These are phyloP conservation scores for Panaeolus cyanescens DNA, from an alignment of 768 basidiomycete species.

Conservation along the genomic window DNA sequence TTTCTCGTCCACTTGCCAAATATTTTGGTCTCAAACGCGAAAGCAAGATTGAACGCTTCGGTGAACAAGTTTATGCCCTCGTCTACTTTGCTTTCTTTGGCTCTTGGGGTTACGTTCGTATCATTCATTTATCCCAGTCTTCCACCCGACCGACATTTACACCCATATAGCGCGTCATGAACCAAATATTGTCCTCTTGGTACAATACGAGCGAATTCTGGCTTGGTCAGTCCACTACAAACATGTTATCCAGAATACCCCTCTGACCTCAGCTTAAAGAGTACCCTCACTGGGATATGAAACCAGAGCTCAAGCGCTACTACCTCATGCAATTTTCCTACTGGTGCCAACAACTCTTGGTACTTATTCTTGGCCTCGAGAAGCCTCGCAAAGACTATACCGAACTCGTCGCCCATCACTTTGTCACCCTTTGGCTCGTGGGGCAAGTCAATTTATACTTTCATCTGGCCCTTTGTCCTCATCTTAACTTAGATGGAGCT, in stretches of 20 bases:
- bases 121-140: not conserved
- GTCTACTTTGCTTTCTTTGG: constrained; percentile 78
- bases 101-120: constrained; percentile 76
- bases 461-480: constrained; percentile 1
- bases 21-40: constrained; percentile 68
- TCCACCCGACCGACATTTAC: not conserved
- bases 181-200: constrained; percentile 81
- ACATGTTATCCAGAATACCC: not conserved
- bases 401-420: constrained; percentile 88
- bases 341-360: constrained; percentile 92
- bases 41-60: constrained; percentile 79
- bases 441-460: constrained; percentile 51
- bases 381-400: constrained; percentile 91
- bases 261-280: constrained; percentile 38
- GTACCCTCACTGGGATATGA: constrained; percentile 91
- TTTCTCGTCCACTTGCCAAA: constrained; percentile 69
- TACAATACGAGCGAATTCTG: constrained; percentile 83
- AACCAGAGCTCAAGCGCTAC: constrained; percentile 81
- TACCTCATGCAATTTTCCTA: constrained; percentile 93
- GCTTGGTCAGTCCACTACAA: constrained; percentile 37
- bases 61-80: constrained; percentile 88
- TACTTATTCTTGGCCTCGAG: constrained; percentile 83
- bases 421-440: constrained; percentile 94
- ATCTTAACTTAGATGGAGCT: constrained; percentile 69
- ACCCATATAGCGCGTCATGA: constrained; percentile 73